Base-by-base conservation (phyloP, 768 basidiomycete species). In the Boletus vinaceobasis region DNA sequence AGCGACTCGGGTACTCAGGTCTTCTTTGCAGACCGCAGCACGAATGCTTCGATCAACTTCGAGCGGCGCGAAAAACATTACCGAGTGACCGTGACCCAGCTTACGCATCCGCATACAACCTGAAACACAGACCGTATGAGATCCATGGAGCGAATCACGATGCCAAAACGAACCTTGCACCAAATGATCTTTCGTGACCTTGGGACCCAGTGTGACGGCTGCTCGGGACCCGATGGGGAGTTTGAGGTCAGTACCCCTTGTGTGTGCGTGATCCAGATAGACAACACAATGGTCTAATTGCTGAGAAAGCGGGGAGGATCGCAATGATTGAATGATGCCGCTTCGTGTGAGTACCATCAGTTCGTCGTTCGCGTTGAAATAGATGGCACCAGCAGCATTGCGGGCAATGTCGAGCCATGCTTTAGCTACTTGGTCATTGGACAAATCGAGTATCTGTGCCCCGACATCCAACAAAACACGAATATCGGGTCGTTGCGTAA, bases 201-300 rank as follows among this genome's bases (percentile, higher is more conserved):
- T n/a, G n/a, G n/a, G n/a, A n/a, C n/a, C n/a, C n/a, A n/a, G n/a
- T n/a, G n/a, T n/a, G n/a, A n/a, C 45, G 2, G 58, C 58, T 5
- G 59, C 53, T 1, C 59, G 53, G 35, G 67, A 74, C 17, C 68
- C 53, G 1, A 21, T 52, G 0, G 82, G 81, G 35, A 83, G 66
- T 40, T 76, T 82, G 14, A 83, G 64, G 52, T 83, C 81, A 0
- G 81, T 83, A 7, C 81, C 81, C 14, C 65, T 38, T 3, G 65
- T 66, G 53, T 82, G 81, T 0, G 78, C 77, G 48, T 83, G 81
- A 45, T 83, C 81, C 0, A 83, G 74, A 57, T 82, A 83, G 2
- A 82, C 60, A 5, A 78, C 55, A 35, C 77, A 79, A 51, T 71
- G 64, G 7, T 58, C 81, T 53, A 21, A 74, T 77, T 53, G 43